These are phyloP conservation scores for Pseudoneurospora amorphoporcata DNA, from an alignment of 495 filamentous ascomycete genomes.

Conservation along the genomic window DNA sequence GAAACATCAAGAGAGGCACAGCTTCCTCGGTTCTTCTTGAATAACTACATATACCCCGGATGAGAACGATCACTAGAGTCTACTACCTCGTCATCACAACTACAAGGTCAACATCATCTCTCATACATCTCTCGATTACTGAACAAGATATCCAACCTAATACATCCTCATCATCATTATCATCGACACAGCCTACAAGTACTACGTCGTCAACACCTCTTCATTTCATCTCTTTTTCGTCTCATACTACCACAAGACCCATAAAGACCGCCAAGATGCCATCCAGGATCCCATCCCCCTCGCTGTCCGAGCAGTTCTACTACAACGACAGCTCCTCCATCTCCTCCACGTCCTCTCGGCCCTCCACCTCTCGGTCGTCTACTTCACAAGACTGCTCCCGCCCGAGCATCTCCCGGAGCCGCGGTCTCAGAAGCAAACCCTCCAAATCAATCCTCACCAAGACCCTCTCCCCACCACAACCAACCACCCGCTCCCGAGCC, in stretches of 20 bases:
- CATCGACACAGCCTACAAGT: neutral
- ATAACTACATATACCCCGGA: neutral
- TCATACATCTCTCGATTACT: neutral
- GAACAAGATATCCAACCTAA: neutral
- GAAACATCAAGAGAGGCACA: neutral
- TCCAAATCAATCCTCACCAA: neutral
- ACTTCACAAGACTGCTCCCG: neutral
- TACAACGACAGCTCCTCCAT: neutral
- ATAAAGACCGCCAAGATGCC: neutral
- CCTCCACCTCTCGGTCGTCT: neutral
- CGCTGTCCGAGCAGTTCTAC: neutral
- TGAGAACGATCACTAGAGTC: neutral
- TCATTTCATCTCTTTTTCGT: neutral
- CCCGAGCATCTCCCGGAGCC: neutral
- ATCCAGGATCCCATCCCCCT: neutral
- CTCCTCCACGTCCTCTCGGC: neutral
- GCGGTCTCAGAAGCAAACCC: neutral
- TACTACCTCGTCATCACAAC: neutral
- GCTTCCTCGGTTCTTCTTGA: neutral
- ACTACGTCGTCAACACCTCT: neutral
- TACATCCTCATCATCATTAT: neutral
- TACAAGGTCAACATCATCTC: neutral
- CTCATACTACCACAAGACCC: neutral
- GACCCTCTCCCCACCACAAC: neutral
- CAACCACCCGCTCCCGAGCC: neutral